A percentile compares a stretch with the other conserved stretches of the same genome.
Conservation (phyloP, 495 filamentous ascomycete genomes). For the Trichoderma erinaceum region DNA sequence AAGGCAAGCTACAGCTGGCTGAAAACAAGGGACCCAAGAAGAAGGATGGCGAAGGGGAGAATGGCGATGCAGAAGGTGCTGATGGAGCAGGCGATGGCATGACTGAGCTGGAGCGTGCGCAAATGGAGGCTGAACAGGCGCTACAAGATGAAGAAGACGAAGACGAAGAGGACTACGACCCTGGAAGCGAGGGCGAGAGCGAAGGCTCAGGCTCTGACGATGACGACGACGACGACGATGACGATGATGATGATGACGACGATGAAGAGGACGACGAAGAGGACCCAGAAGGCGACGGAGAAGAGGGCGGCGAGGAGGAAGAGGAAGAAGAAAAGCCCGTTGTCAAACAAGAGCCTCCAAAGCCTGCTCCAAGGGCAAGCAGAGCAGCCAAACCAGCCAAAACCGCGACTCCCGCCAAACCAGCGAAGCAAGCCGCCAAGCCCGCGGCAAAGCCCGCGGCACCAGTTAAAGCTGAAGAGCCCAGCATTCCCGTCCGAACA, state of each 20-base stretch:
- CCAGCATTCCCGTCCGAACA: not conserved
- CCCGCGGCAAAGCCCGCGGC: not conserved
- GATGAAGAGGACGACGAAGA: constrained; percentile 45
- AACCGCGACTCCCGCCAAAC: not conserved
- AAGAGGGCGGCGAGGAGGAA: constrained; percentile 22
- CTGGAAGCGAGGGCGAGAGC: constrained; percentile 67
- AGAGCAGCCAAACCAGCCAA: not conserved
- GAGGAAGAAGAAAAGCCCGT: constrained; percentile 21
- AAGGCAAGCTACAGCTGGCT: constrained; percentile 60
- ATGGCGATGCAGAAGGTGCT: constrained; percentile 35
- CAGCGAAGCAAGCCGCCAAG: not conserved
- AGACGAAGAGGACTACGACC: constrained; percentile 85
- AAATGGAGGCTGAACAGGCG: constrained; percentile 39
- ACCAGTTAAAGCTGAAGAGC: not conserved
- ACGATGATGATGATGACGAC: constrained; percentile 42
- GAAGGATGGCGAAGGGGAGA: constrained; percentile 45
- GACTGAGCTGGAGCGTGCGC: constrained; percentile 52
- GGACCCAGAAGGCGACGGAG: constrained; percentile 18
- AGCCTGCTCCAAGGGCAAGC: not conserved
- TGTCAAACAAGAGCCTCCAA: not conserved
- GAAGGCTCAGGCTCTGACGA: constrained; percentile 58
- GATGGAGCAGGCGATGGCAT: constrained; percentile 60
- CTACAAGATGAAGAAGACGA: constrained; percentile 71
- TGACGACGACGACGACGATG: constrained; percentile 48
- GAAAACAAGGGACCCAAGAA: constrained; percentile 36